Evolutionary conservation across 441 rosid species (phyloP), one percentile per base, ranked within the genome.

Genomic region (Manihot esculenta): DNA sequence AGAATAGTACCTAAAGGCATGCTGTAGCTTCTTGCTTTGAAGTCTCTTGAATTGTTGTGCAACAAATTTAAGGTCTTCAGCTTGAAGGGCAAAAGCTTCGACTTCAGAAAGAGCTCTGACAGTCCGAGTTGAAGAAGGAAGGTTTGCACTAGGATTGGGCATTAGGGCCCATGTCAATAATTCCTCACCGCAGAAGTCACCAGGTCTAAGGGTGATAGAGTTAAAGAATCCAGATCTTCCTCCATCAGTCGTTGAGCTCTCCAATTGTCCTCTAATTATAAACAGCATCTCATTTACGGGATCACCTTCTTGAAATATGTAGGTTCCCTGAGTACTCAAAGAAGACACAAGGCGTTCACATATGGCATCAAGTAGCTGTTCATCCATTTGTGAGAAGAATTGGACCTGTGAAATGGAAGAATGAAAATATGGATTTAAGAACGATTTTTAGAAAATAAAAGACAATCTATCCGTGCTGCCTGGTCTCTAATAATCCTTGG

Each of bases 111-210:
- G 68, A 5, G 85, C 81, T 51, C 27, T 69, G 10, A 77, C 83
- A 4, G 85, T 74, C 24, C 85, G 56, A 6, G 85, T 79, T 13
- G 85, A 82, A 10, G 79, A 69, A 10, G 85, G 85, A 12, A 77
- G 51, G 69, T 60, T 73, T 10, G 56, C 71, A n/a, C 66, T 72
- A 0, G 77, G 38, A 35, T 57, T 68, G 7, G 85, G 85, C 76
- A 79, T 73, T 62, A 82, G 60, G 15, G 85, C 81, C 85, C 85
- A 79, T 1, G 82, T 75, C 13, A 78, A 71, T 53, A 75, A 50
- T n/a, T 78, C 82, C 59, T 78, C 82, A 12, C 81, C 83, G 8
- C 85, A 82, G 72, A 79, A 82, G 23, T 82, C 85, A 10, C 85
- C 83, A 0, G 85, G 85, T 17, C 83, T 68, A 7, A 79, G 80